Evolutionary conservation across 495 filamentous ascomycete species (phyloP).

Genomic region (Astrocystis sublimbata): DNA sequence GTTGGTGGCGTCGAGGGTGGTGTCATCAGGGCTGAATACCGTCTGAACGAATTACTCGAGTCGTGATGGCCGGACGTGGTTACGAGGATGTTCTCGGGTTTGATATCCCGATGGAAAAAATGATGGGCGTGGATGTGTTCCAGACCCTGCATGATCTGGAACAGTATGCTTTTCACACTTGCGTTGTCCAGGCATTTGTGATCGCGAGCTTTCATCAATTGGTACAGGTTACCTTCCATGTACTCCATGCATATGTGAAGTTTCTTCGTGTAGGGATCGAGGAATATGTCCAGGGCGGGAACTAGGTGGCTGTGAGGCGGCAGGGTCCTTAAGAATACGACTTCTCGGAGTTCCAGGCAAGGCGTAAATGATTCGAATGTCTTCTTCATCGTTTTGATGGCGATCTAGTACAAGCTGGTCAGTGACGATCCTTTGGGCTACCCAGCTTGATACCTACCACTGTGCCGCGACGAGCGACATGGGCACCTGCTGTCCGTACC

Average conservation of each 20-base stretch:
- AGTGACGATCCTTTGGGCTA: slow-evolving; percentile 22
- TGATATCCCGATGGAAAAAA: slow-evolving; percentile 99
- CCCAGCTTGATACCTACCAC: slow-evolving; percentile 63
- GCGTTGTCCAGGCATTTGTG: slow-evolving; percentile 87
- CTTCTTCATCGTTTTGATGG: slow-evolving; percentile 99
- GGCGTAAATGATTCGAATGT: slow-evolving; percentile 88
- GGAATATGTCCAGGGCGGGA: slow-evolving; percentile 96
- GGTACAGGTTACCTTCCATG: slow-evolving; percentile 99
- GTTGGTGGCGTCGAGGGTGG: slow-evolving; percentile 90
- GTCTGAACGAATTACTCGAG: slow-evolving; percentile 72
- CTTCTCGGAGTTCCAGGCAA: slow-evolving; percentile 90
- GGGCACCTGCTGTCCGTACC: slow-evolving; percentile 84
- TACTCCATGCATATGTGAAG: slow-evolving; percentile 99
- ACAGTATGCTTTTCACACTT: slow-evolving; percentile 96
- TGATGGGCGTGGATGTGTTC: slow-evolving; percentile 96
- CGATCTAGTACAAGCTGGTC: slow-evolving; percentile 64
- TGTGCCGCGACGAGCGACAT: slow-evolving; percentile 85
- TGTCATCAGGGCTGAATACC: slow-evolving; percentile 91
- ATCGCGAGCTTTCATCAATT: slow-evolving; percentile 97
- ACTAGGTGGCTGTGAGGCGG: slow-evolving; percentile 89
- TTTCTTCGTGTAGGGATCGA: slow-evolving; percentile 92
- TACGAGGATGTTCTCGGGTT: slow-evolving; percentile 98
- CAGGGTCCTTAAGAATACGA: slow-evolving; percentile 90
- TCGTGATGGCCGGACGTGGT: slow-evolving; percentile 87
- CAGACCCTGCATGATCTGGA: slow-evolving; percentile 92